A percentile compares a stretch with the other conserved stretches of the same genome.
phyloP scores from a whole-genome alignment of 2,329 filamentous ascomycete genomes.

The Pseudogymnoascus sp. region DNA sequence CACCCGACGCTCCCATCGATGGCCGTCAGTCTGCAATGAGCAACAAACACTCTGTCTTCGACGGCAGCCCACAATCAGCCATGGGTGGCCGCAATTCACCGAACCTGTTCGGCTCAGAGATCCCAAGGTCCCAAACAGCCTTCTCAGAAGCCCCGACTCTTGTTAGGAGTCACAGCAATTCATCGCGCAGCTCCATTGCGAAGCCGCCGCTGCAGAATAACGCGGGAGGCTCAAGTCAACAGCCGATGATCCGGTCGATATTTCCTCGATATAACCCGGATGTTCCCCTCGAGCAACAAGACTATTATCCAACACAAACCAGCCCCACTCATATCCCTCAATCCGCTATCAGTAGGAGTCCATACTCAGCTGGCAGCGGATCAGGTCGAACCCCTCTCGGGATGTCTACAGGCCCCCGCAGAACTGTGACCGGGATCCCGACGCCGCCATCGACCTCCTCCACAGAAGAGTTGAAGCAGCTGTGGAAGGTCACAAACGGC shows the following conservation, averaged over 20 bases:
- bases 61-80: constrained; percentile 10
- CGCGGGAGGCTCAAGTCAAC: constrained; percentile 16
- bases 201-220: constrained; percentile 39
- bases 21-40: constrained; percentile 13
- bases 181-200: constrained; percentile 48
- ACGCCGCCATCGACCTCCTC: neutral
- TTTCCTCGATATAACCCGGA: constrained; percentile 67
- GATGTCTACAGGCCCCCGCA: constrained; percentile 9
- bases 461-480: constrained; percentile 52
- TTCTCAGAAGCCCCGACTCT: constrained; percentile 44
- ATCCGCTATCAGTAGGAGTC: constrained; percentile 56
- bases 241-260: constrained; percentile 55
- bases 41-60: neutral
- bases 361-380: constrained; percentile 39
- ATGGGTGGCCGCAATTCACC: constrained; percentile 15
- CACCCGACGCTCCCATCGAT: constrained; percentile 12
- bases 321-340: constrained; percentile 56
- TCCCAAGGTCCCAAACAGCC: constrained; percentile 40
- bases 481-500: constrained; percentile 64
- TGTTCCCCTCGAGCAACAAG: constrained; percentile 56
- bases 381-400: constrained; percentile 19
- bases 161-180: constrained; percentile 40
- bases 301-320: constrained; percentile 60
- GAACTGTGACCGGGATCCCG: neutral
- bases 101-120: constrained; percentile 11